phyloP scores from a whole-genome alignment of 306 rosid species.

The Astragalus membranaceus region DNA sequence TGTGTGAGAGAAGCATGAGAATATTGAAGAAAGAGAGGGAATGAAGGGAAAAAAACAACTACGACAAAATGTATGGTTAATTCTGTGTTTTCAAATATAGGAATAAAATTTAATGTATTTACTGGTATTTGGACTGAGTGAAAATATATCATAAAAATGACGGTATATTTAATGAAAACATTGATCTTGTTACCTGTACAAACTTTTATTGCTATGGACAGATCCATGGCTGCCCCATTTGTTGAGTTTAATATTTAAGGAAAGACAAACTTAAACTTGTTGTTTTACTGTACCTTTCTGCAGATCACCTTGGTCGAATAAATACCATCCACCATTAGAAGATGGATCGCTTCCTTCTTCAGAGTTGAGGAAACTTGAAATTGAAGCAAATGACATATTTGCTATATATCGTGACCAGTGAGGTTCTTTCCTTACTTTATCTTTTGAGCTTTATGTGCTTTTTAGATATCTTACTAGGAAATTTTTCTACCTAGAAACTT shows the following conservation, averaged over 20 bases:
- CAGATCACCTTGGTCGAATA: conserved; percentile 98
- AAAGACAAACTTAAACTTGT: not conserved
- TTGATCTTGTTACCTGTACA: not conserved
- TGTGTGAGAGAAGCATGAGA: not conserved
- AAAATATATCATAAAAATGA: not conserved
- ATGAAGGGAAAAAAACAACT: not conserved
- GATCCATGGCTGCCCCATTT: not conserved
- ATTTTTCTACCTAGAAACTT: not conserved
- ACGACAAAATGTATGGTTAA: not conserved
- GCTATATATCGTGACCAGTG: conserved; percentile 99
- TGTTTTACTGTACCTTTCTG: conserved; percentile 14
- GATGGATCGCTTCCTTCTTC: conserved; percentile 81
- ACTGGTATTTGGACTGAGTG: not conserved
- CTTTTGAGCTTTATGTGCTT: conserved; percentile 23
- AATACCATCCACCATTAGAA: conserved; percentile 75
- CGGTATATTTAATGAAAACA: not conserved
- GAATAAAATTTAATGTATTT: not conserved
- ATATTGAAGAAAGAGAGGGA: not conserved
- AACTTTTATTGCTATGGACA: not conserved
- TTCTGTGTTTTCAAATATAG: not conserved
- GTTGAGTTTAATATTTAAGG: not conserved
- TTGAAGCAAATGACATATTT: conserved; percentile 91
- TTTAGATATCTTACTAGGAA: conserved; percentile 1
- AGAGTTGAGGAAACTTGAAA: conserved; percentile 82
- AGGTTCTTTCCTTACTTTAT: conserved; percentile 92